phyloP scores from a whole-genome alignment of 352 stramenopile genomes.

The Paralagenidium karlingii region DNA sequence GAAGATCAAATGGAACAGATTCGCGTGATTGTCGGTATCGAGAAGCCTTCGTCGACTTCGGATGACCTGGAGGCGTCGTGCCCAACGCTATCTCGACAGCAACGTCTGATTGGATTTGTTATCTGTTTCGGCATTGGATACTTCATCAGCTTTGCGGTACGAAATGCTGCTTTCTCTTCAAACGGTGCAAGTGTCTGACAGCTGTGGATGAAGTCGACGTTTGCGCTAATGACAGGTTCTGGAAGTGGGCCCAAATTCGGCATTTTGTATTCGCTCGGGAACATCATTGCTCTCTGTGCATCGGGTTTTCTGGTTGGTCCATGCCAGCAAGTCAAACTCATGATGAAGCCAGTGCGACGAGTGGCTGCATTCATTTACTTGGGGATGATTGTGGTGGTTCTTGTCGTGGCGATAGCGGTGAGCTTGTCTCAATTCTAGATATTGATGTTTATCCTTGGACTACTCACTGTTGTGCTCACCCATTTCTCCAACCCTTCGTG shows the following conservation, averaged over 20 bases:
- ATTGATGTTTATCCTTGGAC: background rate
- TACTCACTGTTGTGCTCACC: slow-evolving; percentile 1
- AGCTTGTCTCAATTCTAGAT: background rate
- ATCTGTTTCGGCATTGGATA: slow-evolving; percentile 72
- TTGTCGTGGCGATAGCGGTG: slow-evolving; percentile 60
- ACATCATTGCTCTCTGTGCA: slow-evolving; percentile 70
- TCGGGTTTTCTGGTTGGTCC: slow-evolving; percentile 75
- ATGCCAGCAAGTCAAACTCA: slow-evolving; percentile 73
- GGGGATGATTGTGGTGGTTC: slow-evolving; percentile 59
- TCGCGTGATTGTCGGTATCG: no score
- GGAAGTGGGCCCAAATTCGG: slow-evolving; percentile 69
- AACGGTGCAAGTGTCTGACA: background rate
- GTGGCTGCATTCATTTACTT: slow-evolving; percentile 65
- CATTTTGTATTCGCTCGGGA: slow-evolving; percentile 70
- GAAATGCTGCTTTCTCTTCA: background rate
- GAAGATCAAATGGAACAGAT: no score
- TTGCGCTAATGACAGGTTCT: slow-evolving; percentile 52
- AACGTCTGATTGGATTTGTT: slow-evolving; percentile 59
- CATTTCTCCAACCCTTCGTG: background rate
- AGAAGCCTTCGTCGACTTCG: no score
- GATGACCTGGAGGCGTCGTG: no score
- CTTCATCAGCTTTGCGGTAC: slow-evolving; percentile 73
- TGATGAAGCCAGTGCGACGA: slow-evolving; percentile 74
- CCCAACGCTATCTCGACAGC: slow-evolving; percentile 46
- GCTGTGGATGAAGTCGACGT: slow-evolving; percentile 38